Evolutionary conservation across 805 yeast genomes (phyloP).

Genomic region (Kodamaea restingae): DNA sequence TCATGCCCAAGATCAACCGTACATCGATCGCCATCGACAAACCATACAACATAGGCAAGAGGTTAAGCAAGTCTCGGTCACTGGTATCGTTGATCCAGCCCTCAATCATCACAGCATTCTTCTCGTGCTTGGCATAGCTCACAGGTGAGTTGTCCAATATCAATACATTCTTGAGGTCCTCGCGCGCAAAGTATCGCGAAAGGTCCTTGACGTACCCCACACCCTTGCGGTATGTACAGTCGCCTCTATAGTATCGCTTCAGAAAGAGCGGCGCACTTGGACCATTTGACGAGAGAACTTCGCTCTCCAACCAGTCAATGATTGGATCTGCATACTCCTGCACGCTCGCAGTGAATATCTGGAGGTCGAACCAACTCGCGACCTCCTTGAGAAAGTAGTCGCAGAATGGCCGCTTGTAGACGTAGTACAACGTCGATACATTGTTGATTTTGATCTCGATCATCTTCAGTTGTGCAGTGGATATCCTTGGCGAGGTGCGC

Average conservation of each 20-base stretch:
- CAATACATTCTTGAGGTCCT: slow-evolving; percentile 61
- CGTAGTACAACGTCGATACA: slow-evolving; percentile 78
- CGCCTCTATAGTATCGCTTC: slow-evolving; percentile 68
- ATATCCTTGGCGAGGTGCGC: slow-evolving; percentile 50
- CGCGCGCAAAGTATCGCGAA: slow-evolving; percentile 48
- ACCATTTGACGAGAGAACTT: slow-evolving; percentile 22
- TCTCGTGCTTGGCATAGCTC: slow-evolving; percentile 76
- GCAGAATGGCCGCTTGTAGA: slow-evolving; percentile 88
- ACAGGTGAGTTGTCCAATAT: slow-evolving; percentile 93
- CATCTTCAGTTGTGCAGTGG: slow-evolving; percentile 49
- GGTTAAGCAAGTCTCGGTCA: slow-evolving; percentile 75
- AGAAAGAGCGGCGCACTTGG: slow-evolving; percentile 35
- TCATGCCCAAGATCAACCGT: slow-evolving; percentile 67
- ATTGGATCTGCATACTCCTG: slow-evolving; percentile 96
- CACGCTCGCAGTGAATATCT: slow-evolving; percentile 92
- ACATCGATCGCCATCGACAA: slow-evolving; percentile 82
- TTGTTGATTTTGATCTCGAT: slow-evolving; percentile 73
- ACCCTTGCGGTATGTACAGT: slow-evolving; percentile 73
- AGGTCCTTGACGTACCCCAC: slow-evolving; percentile 71
- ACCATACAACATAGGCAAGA: slow-evolving; percentile 75
- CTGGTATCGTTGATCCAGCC: slow-evolving; percentile 98
- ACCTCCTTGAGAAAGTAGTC: slow-evolving; percentile 78
- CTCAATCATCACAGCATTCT: slow-evolving; percentile 88
- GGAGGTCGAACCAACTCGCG: slow-evolving; percentile 80
- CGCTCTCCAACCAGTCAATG: slow-evolving; percentile 83